A percentile compares a stretch with the other conserved stretches of the same genome.
Conservation (phyloP, 2,329 filamentous ascomycete genomes). For the Capronia coronata region DNA sequence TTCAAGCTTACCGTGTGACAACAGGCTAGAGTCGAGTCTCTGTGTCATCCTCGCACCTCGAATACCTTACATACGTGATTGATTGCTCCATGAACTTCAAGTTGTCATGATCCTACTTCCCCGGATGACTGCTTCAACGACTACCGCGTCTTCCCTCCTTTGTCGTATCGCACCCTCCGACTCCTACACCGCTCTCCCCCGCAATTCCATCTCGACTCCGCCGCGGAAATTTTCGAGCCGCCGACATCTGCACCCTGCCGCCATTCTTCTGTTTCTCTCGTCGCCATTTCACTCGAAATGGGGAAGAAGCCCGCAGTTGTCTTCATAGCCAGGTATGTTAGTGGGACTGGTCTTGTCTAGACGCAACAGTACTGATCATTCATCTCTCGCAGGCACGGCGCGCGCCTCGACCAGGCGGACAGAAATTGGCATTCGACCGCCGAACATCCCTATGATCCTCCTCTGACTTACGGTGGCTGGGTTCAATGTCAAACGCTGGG, state of each 20-base stretch:
- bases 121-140: background rate
- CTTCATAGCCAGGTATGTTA: constrained; percentile 38
- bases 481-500: constrained; percentile 77
- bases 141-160: background rate
- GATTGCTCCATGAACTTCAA: background rate
- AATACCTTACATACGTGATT: too few relatives aligned
- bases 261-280: background rate
- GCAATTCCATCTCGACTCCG: constrained; percentile 1
- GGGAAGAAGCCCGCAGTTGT: constrained; percentile 34
- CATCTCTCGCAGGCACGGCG: constrained; percentile 63
- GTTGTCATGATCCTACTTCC: background rate
- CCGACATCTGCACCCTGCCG: background rate
- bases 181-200: background rate
- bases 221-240: background rate
- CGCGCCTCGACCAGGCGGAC: constrained; percentile 88
- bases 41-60: constrained; percentile 4
- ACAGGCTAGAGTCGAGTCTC: too few relatives aligned
- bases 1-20: background rate
- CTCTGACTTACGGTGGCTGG: constrained; percentile 91
- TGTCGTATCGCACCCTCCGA: too few relatives aligned
- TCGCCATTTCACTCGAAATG: background rate
- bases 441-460: constrained; percentile 89
- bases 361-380: background rate
- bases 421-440: constrained; percentile 92
- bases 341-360: background rate